Percentiles rank a stretch among this genome's conserved stretches.
Conservation (phyloP, 2,329 filamentous ascomycete species). For the Cordyceps militaris region DNA sequence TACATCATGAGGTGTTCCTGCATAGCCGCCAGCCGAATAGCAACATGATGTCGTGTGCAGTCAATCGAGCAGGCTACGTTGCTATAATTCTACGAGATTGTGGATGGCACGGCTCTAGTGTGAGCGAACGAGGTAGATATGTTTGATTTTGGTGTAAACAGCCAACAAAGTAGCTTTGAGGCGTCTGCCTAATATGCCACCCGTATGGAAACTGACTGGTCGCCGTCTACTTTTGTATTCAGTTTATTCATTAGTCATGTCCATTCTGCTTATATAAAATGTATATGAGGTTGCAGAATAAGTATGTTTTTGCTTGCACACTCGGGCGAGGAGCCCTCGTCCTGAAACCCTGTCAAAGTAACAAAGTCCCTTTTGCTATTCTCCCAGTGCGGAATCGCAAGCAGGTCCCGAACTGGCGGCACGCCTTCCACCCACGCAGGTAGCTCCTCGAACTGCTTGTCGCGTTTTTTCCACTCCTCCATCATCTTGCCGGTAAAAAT, state of each 20-base stretch:
- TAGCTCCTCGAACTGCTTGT: conserved; percentile 13
- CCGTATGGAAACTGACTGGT: not conserved
- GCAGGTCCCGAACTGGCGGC: conserved; percentile 5
- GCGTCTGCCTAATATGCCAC: not conserved
- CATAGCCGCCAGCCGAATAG: not conserved
- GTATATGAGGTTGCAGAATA: conserved; percentile 16
- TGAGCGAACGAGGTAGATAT: not conserved
- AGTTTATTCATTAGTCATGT: not conserved
- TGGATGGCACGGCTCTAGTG: not conserved
- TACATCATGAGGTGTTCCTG: not conserved
- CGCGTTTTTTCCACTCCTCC: conserved; percentile 15
- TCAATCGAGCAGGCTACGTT: not conserved
- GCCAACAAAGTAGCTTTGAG: not conserved
- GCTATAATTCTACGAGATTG: not conserved
- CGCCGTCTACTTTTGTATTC: conserved; percentile 1
- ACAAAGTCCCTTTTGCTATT: conserved; percentile 14
- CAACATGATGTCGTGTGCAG: not conserved
- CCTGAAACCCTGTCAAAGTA: conserved; percentile 6
- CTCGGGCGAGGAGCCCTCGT: conserved; percentile 8
- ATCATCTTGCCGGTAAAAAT: conserved; percentile 16
- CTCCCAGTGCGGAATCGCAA: conserved; percentile 16
- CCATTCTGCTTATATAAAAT: conserved; percentile 11
- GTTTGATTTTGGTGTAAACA: not conserved
- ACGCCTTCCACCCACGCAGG: conserved; percentile 14
- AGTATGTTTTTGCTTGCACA: conserved; percentile 16